A percentile compares a stretch with the other conserved stretches of the same genome.
Conservation (phyloP, 2,329 filamentous ascomycete genomes). For the Tolypocladium nubicola region DNA sequence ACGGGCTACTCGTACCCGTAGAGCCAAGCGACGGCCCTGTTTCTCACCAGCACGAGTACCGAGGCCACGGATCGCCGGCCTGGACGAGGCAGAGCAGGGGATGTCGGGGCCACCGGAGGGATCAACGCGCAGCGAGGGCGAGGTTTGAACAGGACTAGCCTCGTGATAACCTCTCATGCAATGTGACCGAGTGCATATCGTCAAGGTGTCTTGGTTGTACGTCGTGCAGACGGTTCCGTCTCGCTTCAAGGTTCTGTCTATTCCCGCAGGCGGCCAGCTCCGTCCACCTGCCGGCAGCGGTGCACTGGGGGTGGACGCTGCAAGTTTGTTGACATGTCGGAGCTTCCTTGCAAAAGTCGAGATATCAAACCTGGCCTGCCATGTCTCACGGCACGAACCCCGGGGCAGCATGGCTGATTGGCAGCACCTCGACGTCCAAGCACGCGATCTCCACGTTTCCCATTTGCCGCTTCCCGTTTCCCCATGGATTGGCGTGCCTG, state of each 20-base stretch:
- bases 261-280: neutral
- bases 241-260: neutral
- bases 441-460: neutral
- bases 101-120: neutral
- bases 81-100: neutral
- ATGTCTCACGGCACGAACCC: neutral
- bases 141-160: neutral
- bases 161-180: neutral
- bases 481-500: neutral
- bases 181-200: neutral
- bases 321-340: neutral
- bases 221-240: neutral
- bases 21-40: neutral
- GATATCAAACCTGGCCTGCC: neutral
- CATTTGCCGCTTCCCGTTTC: too few relatives aligned
- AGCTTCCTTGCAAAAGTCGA: neutral
- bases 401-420: neutral
- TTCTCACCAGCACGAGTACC: neutral
- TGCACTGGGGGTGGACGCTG: neutral
- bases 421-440: neutral
- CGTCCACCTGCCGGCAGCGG: neutral
- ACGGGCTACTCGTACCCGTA: neutral
- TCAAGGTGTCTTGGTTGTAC: neutral
- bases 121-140: neutral
- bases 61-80: neutral